These are phyloP conservation scores for Silene coronaria DNA, from an alignment of 179 eudicot species.

Conservation along the genomic window DNA sequence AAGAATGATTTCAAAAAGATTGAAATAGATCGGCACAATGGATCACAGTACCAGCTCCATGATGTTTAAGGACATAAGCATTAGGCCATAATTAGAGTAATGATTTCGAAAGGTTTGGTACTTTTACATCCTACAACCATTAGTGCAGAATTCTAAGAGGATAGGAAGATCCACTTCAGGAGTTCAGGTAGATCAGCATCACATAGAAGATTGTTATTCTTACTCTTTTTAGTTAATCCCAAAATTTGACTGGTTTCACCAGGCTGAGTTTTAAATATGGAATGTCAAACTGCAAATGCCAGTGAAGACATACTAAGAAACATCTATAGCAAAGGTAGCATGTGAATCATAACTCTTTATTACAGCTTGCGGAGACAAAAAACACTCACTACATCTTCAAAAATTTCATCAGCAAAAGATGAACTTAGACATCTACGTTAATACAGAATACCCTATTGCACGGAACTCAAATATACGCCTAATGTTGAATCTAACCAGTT, in stretches of 20 bases:
- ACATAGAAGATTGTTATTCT: not conserved
- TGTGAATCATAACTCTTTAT: not conserved
- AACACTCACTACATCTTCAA: not conserved
- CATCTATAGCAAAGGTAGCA: not conserved
- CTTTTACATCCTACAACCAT: not conserved
- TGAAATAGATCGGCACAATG: not conserved
- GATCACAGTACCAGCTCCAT: not conserved
- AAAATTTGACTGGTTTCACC: not conserved
- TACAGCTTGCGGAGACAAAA: not conserved
- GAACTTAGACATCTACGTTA: not conserved
- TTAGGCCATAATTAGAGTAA: not conserved
- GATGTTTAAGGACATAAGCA: not conserved
- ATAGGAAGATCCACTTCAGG: not conserved
- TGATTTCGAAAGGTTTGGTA: not conserved
- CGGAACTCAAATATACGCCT: not conserved
- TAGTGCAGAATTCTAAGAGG: not conserved
- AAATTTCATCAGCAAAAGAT: not conserved
- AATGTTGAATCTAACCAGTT: not conserved
- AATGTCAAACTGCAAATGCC: not conserved
- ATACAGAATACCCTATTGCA: not conserved
- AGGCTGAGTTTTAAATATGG: not conserved
- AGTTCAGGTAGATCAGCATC: not conserved
- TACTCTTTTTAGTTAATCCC: not conserved
- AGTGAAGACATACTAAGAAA: not conserved
- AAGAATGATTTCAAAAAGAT: not conserved